Conservation (phyloP, 345 rosid species). For the Excoecaria agallocha region DNA sequence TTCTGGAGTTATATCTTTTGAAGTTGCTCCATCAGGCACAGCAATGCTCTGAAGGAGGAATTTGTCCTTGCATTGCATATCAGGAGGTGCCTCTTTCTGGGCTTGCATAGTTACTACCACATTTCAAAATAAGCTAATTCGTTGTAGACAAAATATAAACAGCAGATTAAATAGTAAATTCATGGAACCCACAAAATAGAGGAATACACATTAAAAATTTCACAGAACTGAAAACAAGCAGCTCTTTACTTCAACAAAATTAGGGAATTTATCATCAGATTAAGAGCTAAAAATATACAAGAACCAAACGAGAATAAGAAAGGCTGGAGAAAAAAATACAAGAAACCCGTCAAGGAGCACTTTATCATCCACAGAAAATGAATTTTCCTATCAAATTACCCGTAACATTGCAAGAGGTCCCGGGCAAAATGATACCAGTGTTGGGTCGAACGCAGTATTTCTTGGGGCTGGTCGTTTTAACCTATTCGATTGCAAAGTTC, state of each 20-base stretch:
- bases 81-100: conserved; percentile 71
- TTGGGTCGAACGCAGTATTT: conserved; percentile 88
- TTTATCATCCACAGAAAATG: not conserved
- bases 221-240: not conserved
- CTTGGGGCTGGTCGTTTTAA: conserved; percentile 83
- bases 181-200: not conserved
- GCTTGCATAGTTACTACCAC: conserved; percentile 89
- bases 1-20: conserved; percentile 55
- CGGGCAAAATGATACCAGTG: conserved; percentile 64
- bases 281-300: not conserved
- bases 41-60: conserved; percentile 73
- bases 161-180: not conserved
- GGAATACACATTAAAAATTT: not conserved
- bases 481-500: conserved; percentile 37
- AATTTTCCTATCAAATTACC: conserved; percentile 35
- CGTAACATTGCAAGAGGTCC: conserved; percentile 58
- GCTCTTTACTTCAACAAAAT: not conserved
- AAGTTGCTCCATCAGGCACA: conserved; percentile 57
- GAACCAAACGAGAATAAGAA: no score
- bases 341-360: not conserved
- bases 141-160: not conserved
- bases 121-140: conserved; percentile 16
- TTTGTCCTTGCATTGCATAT: conserved; percentile 89
- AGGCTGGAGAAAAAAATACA: not conserved
- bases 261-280: not conserved